Percentiles rank a stretch among this genome's conserved stretches.
Conservation (phyloP, 345 rosid species). For the Syzygium aromaticum region DNA sequence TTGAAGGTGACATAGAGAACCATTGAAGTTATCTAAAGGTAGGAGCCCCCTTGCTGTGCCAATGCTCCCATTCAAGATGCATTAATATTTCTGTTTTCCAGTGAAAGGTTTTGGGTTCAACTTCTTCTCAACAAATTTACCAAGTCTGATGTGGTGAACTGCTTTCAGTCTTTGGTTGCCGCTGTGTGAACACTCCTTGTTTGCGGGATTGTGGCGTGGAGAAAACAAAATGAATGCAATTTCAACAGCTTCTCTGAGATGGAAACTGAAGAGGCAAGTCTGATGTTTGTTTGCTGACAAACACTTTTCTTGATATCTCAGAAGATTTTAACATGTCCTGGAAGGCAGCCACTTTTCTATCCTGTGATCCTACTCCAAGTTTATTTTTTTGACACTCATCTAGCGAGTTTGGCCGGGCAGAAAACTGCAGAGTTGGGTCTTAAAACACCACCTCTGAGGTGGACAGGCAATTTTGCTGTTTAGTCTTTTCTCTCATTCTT, state of each 20-base stretch:
- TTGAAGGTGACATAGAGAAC: constrained; percentile 64
- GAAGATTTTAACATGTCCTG: not conserved
- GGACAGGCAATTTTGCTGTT: not conserved
- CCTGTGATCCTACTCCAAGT: not conserved
- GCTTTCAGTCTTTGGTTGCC: not conserved
- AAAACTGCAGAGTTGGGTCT: not conserved
- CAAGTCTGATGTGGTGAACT: not conserved
- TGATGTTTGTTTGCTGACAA: not conserved
- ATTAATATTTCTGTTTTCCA: not conserved
- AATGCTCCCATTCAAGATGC: not conserved
- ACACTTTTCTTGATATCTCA: not conserved
- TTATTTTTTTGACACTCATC: not conserved
- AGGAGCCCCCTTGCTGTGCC: not conserved
- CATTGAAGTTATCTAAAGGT: not conserved
- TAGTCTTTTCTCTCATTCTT: not conserved
- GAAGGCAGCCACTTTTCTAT: not conserved
- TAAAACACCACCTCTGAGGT: not conserved
- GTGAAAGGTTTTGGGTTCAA: not conserved
- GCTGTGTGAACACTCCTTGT: not conserved
- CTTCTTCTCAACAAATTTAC: not conserved
- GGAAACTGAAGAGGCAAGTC: not conserved
- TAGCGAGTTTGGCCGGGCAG: not conserved
- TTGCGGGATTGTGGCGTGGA: not conserved
- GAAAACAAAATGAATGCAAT: not conserved
- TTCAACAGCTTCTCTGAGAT: not conserved